phyloP scores from a whole-genome alignment of 768 basidiomycete species.

The Leccinellum albellum region DNA sequence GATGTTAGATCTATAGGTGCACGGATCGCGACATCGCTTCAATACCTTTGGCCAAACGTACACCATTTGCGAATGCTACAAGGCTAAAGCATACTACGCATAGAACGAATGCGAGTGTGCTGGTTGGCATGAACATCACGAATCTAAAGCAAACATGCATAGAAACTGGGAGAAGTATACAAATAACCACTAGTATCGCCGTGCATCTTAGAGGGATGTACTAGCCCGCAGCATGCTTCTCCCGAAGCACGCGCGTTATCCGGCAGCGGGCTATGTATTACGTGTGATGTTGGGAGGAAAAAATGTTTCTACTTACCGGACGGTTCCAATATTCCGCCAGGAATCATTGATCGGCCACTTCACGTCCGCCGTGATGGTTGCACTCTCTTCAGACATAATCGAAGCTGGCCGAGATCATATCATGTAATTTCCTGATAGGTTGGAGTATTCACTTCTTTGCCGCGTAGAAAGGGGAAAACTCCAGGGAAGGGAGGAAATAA shows the following conservation, averaged over 20 bases:
- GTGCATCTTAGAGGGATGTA: no score
- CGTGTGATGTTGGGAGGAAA: not conserved
- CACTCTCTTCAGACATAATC: not conserved
- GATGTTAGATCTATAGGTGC: not conserved
- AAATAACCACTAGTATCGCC: not conserved
- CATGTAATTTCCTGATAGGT: not conserved
- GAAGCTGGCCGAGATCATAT: not conserved
- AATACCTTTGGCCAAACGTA: conserved; percentile 6
- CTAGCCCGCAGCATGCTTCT: not conserved
- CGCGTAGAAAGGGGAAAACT: not conserved
- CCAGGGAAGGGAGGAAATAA: not conserved
- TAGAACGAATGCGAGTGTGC: not conserved
- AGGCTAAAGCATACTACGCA: not conserved
- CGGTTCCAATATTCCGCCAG: not conserved
- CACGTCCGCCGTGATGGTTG: no score
- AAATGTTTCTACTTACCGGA: not conserved
- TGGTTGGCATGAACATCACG: not conserved
- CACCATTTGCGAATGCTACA: not conserved
- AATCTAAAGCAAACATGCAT: no score
- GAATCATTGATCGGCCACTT: not conserved
- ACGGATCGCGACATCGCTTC: not conserved
- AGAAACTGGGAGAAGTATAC: not conserved
- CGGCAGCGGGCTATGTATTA: not conserved
- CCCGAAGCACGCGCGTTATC: not conserved
- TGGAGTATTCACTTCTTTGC: not conserved